Conservation (phyloP, 192 early-diverging fungal species). For the Pilaira anomala region DNA sequence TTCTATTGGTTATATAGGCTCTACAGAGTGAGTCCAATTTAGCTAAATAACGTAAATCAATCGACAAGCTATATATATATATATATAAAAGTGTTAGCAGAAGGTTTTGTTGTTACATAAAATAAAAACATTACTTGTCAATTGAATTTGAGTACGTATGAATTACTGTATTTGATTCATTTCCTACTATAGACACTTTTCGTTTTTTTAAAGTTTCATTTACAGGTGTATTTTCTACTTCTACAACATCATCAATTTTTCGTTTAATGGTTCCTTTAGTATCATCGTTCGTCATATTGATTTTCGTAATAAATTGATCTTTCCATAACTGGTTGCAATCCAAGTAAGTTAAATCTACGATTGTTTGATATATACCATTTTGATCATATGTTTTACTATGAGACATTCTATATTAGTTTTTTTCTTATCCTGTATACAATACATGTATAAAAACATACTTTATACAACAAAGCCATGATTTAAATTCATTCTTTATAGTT, state of each 20-base stretch:
- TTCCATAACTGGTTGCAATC: conserved; percentile 29
- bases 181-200: neutral
- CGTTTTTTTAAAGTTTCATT: neutral
- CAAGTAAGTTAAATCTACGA: conserved; percentile 23
- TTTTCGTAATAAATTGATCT: conserved; percentile 21
- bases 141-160: neutral
- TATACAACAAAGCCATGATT: conserved; percentile 28
- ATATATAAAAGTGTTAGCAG: neutral
- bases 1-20: conserved; percentile 37
- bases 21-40: conserved; percentile 40
- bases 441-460: conserved; percentile 13
- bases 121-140: conserved; percentile 22
- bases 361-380: conserved; percentile 17
- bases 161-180: neutral
- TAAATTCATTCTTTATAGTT: conserved; percentile 30
- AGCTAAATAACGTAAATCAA: conserved; percentile 37
- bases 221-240: neutral
- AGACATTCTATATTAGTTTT: neutral
- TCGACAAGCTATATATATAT: conserved; percentile 20
- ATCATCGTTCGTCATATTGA: neutral
- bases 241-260: neutral
- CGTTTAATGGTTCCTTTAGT: neutral
- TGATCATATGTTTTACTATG: conserved; percentile 25
- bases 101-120: neutral
- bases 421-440: neutral